Evolutionary conservation across 2,329 filamentous ascomycete genomes (phyloP), one percentile per base, ranked within the genome.

Genomic region (Talaromyces sp.): DNA sequence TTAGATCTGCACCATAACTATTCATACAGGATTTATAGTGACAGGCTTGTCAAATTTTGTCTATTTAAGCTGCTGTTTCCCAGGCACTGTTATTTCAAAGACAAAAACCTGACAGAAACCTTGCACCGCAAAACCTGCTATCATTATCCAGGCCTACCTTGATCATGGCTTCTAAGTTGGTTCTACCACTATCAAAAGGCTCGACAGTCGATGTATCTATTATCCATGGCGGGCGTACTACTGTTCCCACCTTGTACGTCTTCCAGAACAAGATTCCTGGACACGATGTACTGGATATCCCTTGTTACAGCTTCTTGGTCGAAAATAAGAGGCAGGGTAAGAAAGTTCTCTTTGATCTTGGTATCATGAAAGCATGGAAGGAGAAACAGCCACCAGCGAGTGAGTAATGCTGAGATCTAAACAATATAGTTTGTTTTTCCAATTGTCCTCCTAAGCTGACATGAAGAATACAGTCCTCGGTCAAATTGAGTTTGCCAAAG

Each of bases 301-400:
- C 59, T 24, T 58, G 55, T n/a, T 61, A 55, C 35, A 58, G 43
- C n/a, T 61, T 61, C 51, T 49, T 61, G 26, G 35, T 61, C 1
- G 59, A 61, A 13, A 49, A 61, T 14, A 58, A 54, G 26, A 31
- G 56, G 3, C 60, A 61, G 0, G 62, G 62, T 17, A 52, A 63
- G 27, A 66, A 60, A 17, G 24, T 69, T 4, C 54, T 72, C 0
- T 75, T 72, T 59, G 72, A 75, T 54, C 65, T 75, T 4, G 70
- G 71, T 2, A 63, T 73, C 13, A 69, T 69, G 54, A 71, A 69
- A 27, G 71, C 72, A 41, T 70, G 65, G 46, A 59, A 51, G 27
- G 63, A 70, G 56, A 70, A 68, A 29, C 66, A 67, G 24, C 59
- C 69, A 1, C 68, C 69, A 1, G 59, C 60, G 4, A 32, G 61